These are phyloP conservation scores for Yamadazyma olivae DNA, from an alignment of 805 yeast genomes.

Conservation along the genomic window DNA sequence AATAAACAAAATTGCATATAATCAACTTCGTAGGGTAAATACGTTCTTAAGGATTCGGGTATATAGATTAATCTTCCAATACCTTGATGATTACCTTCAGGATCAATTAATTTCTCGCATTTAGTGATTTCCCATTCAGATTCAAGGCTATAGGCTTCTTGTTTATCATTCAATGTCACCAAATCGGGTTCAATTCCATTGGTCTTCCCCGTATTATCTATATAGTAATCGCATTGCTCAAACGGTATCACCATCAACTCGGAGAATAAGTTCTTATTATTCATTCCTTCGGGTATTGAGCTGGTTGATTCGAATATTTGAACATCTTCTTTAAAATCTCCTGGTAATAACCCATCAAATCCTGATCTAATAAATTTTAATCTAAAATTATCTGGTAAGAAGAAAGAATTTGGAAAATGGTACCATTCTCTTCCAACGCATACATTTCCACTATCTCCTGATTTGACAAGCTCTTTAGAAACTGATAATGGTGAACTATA, in stretches of 20 bases:
- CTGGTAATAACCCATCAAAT: constrained; percentile 85
- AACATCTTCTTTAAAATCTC: constrained; percentile 62
- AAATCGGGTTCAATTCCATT: constrained; percentile 41
- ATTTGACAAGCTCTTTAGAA: constrained; percentile 2
- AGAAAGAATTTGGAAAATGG: constrained; percentile 85
- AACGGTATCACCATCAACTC: constrained; percentile 49
- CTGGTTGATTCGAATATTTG: constrained; percentile 35
- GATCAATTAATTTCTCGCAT: constrained; percentile 52
- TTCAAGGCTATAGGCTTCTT: background rate
- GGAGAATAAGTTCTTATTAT: constrained; percentile 69
- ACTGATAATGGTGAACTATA: constrained; percentile 66
- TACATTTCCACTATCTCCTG: constrained; percentile 40
- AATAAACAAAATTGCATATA: constrained; percentile 52
- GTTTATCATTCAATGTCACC: constrained; percentile 3
- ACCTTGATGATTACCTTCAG: constrained; percentile 50
- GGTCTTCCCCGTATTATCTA: constrained; percentile 49
- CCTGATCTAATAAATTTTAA: constrained; percentile 70
- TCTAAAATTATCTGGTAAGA: constrained; percentile 62
- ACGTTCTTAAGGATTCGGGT: constrained; percentile 32
- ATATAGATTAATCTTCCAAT: constrained; percentile 53
- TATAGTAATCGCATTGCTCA: constrained; percentile 60
- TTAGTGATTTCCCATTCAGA: constrained; percentile 44
- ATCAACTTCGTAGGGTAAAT: constrained; percentile 32
- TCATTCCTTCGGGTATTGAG: constrained; percentile 61
- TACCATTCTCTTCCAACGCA: constrained; percentile 98